Evolutionary conservation across 441 rosid species (phyloP), one percentile per base, ranked within the genome.

Genomic region (Erysimum cheiri): DNA sequence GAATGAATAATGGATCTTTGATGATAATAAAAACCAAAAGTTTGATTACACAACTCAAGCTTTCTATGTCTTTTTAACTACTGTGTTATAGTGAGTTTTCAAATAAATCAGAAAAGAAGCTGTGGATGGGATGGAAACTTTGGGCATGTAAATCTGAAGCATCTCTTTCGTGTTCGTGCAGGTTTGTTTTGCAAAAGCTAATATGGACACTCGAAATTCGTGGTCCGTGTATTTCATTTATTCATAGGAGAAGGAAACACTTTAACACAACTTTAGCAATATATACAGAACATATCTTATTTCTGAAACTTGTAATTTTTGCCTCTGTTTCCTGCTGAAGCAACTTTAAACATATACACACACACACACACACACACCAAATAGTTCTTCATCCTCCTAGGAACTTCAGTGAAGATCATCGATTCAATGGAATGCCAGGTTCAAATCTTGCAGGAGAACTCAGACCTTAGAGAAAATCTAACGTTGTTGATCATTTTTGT

Each of bases 101-200:
- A 58, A 64, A 64, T 47, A 62, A 47, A 22, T 69, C 74, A 69
- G 78, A 74, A 74, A 75, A 56, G 74, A 75, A 56, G 78, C 66
- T 75, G 66, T 63, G 74, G 78, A 54, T 63, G 61, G 48, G 66
- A 56, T 75, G 78, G 75, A 67, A 78, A 79, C 75, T 65, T 73
- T 80, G 85, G 83, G 66, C 77, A 50, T 80, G 83, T 81, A 74
- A 78, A 78, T 78, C 98, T 93, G 89, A 76, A 91, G 93, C 80
- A 83, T 89, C 86, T 87, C 81, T 89, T 91, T 89, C 88, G 70
- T 89, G 89, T 85, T 84, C 83, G 77, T 91, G 98, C 98, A 91
- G 98, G 98, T 93, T 82, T 88, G 84, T 87, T 91, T 80, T 84
- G 88, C 85, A 84, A 86, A 85, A 80, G 97, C 95, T 89, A 91